Conservation (phyloP, 495 filamentous ascomycete species). For the Penicillium riverlandense region DNA sequence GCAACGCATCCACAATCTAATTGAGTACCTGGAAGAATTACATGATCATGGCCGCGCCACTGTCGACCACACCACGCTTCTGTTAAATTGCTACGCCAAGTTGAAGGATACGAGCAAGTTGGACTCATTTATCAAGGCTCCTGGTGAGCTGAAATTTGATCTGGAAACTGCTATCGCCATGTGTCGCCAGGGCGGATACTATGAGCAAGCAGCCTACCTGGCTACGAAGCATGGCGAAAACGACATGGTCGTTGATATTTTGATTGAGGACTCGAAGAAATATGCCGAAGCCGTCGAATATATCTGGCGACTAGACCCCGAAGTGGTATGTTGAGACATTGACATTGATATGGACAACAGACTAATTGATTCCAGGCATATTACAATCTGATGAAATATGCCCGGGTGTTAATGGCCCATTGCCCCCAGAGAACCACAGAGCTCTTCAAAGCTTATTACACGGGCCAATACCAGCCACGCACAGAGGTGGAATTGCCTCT, state of each 20-base stretch:
- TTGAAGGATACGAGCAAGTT: constrained; percentile 92
- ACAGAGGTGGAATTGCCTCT: constrained; percentile 50
- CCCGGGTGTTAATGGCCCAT: constrained; percentile 78
- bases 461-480: constrained; percentile 69
- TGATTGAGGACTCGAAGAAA: constrained; percentile 89
- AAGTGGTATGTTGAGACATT: constrained; percentile 47
- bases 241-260: constrained; percentile 86
- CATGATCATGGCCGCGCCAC: constrained; percentile 92
- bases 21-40: constrained; percentile 94
- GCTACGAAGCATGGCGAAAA: constrained; percentile 92
- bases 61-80: constrained; percentile 89
- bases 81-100: constrained; percentile 97
- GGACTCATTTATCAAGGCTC: constrained; percentile 92
- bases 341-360: too few relatives aligned
- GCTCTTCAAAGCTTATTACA: constrained; percentile 90
- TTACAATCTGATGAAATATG: constrained; percentile 89
- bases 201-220: constrained; percentile 90
- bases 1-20: constrained; percentile 92
- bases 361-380: constrained; percentile 54
- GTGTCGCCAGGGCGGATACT: constrained; percentile 98
- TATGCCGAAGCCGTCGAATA: constrained; percentile 85
- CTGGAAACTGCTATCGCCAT: constrained; percentile 94
- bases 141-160: constrained; percentile 92
- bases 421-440: constrained; percentile 73
- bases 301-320: constrained; percentile 81